phyloP scores from a whole-genome alignment of 768 basidiomycete species.

The Mycena venus region DNA sequence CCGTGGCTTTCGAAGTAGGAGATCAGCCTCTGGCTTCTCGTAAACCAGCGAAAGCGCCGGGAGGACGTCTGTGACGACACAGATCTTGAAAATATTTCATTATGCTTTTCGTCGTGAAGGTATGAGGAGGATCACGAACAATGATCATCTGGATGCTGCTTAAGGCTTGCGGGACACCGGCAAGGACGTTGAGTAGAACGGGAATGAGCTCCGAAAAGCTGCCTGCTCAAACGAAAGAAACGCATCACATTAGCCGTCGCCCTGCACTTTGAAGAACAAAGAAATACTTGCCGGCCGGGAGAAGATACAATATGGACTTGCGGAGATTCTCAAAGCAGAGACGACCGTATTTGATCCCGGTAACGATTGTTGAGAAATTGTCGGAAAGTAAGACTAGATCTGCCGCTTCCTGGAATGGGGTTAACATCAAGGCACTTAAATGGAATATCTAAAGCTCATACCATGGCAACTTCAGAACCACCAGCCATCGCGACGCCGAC shows the following conservation, averaged over 20 bases:
- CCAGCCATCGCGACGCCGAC: conserved; percentile 73
- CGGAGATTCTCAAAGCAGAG: conserved; percentile 75
- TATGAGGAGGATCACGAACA: conserved; percentile 42
- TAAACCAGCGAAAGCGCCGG: conserved; percentile 67
- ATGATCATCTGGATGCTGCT: conserved; percentile 57
- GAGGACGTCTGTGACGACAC: conserved; percentile 69
- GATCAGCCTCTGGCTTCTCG: conserved; percentile 73
- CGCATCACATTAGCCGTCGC: not conserved
- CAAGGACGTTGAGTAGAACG: conserved; percentile 62
- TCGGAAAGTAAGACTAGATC: conserved; percentile 72
- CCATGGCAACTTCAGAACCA: conserved; percentile 64
- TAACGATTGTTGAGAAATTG: conserved; percentile 75
- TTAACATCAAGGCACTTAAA: not conserved
- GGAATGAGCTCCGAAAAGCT: conserved; percentile 76
- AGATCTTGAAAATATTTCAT: conserved; percentile 59
- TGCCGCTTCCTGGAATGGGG: conserved; percentile 58
- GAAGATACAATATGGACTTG: conserved; percentile 65
- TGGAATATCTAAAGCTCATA: not conserved
- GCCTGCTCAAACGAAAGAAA: not conserved
- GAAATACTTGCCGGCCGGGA: conserved; percentile 64
- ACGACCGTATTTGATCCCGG: conserved; percentile 75
- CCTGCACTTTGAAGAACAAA: not conserved
- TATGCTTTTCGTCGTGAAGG: not conserved
- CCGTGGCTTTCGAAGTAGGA: conserved; percentile 67
- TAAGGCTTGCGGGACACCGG: conserved; percentile 51